Percentiles rank a stretch among this genome's conserved stretches.
Evolutionary conservation across 1,284 basidiomycete species (phyloP).

Genomic region (Athelia sp.): DNA sequence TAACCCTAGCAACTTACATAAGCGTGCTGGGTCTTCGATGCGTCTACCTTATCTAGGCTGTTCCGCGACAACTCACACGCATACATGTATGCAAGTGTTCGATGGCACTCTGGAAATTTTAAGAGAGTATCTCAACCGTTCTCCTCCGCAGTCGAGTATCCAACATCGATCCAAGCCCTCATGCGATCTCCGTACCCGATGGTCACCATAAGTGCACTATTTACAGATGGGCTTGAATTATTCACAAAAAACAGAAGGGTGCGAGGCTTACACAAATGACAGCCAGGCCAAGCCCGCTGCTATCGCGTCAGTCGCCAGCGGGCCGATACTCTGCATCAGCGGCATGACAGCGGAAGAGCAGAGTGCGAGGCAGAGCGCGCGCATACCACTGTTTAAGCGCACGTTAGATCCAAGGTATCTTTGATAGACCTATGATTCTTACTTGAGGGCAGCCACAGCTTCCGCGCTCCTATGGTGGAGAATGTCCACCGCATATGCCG

Average conservation of each 20-base stretch:
- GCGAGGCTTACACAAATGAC: conserved; percentile 12
- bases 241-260: neutral
- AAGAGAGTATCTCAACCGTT: no score
- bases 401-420: neutral
- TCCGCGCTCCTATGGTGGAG: conserved; percentile 34
- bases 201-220: neutral
- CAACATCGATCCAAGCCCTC: neutral
- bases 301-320: conserved; percentile 22
- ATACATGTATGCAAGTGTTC: no score
- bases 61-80: no score
- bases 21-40: no score
- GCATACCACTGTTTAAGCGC: conserved; percentile 16
- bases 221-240: neutral
- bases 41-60: no score
- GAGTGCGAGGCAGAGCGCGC: conserved; percentile 24
- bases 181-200: neutral
- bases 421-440: conserved; percentile 8
- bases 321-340: conserved; percentile 26
- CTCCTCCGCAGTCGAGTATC: neutral
- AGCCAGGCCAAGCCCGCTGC: conserved; percentile 26
- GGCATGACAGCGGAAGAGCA: conserved; percentile 27
- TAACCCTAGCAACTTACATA: no score
- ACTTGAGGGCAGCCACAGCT: conserved; percentile 30
- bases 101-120: no score
- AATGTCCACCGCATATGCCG: conserved; percentile 34